Percentiles rank a stretch among this genome's conserved stretches.
phyloP scores from a whole-genome alignment of 805 yeast genomes.

The Yarrowia divulgata region DNA sequence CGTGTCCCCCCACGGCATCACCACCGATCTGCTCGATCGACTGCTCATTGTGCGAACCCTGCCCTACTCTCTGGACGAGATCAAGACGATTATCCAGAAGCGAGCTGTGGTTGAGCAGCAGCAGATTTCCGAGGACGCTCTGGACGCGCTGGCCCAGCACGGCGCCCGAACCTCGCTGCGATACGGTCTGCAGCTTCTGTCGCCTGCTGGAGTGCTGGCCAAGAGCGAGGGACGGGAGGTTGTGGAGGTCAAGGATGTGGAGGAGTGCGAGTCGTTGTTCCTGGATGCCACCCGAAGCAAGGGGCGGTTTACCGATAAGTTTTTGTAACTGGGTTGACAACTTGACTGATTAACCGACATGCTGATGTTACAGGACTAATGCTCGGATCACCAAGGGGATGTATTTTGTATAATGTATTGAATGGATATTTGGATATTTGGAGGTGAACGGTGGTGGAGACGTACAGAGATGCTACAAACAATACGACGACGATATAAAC shows the following conservation, averaged over 20 bases:
- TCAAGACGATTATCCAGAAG: conserved; percentile 78
- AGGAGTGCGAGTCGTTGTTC: conserved; percentile 82
- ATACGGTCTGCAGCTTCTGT: conserved; percentile 86
- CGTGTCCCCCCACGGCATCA: conserved; percentile 94
- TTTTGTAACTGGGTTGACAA: too few species aligned
- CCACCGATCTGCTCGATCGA: conserved; percentile 92
- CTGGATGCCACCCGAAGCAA: conserved; percentile 75
- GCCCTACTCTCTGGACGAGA: conserved; percentile 86
- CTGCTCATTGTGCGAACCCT: conserved; percentile 89
- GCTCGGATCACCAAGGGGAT: too few species aligned
- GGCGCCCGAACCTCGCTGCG: conserved; percentile 85
- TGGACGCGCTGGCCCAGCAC: conserved; percentile 72
- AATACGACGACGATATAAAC: too few species aligned
- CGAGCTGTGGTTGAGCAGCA: conserved; percentile 81
- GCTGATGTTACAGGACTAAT: too few species aligned
- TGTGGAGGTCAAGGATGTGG: conserved; percentile 72
- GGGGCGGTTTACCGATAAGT: conserved; percentile 13
- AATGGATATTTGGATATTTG: conserved; percentile 23
- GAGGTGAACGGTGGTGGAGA: too few species aligned
- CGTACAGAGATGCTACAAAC: too few species aligned
- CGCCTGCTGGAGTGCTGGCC: conserved; percentile 88
- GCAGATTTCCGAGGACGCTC: conserved; percentile 69
- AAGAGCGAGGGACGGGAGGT: conserved; percentile 74
- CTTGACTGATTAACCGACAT: too few species aligned
- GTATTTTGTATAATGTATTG: conserved; percentile 28